Evolutionary conservation across 164 flowering plant genomes (phyloP).

Genomic region (Litsea cubeba): DNA sequence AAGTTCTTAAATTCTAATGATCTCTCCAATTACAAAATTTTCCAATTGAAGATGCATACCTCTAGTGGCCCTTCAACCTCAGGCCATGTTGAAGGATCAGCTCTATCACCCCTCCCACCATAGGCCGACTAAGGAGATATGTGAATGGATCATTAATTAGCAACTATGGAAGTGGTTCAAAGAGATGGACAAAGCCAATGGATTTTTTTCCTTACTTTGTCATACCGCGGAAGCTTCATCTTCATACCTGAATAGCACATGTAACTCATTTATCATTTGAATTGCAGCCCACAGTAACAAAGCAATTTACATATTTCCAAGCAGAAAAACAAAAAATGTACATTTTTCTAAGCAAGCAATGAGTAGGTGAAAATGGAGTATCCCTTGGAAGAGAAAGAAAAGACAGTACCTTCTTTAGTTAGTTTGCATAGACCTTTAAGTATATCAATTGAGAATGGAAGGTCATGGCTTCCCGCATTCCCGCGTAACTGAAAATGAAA

Average conservation of each 20-base stretch:
- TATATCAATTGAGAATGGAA: conserved; percentile 65
- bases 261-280: conserved; percentile 1
- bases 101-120: conserved; percentile 83
- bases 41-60: conserved; percentile 29
- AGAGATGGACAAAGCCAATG: conserved; percentile 5
- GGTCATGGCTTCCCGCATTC: conserved; percentile 97
- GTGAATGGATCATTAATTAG: conserved; percentile 11
- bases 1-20: conserved; percentile 53
- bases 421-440: conserved; percentile 46
- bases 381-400: background rate
- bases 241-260: conserved; percentile 49
- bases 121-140: conserved; percentile 58
- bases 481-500: conserved; percentile 62
- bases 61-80: conserved; percentile 85
- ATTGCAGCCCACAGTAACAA: background rate
- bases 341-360: background rate
- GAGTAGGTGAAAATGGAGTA: background rate
- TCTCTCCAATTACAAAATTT: conserved; percentile 81
- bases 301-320: background rate
- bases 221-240: conserved; percentile 89
- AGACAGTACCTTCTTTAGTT: conserved; percentile 63
- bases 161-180: background rate
- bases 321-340: background rate
- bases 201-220: conserved; percentile 47
- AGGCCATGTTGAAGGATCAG: conserved; percentile 86